Evolutionary conservation across 192 early-diverging fungal genomes (phyloP), one percentile per base, ranked within the genome.

Genomic region (Mortierella alpina): DNA sequence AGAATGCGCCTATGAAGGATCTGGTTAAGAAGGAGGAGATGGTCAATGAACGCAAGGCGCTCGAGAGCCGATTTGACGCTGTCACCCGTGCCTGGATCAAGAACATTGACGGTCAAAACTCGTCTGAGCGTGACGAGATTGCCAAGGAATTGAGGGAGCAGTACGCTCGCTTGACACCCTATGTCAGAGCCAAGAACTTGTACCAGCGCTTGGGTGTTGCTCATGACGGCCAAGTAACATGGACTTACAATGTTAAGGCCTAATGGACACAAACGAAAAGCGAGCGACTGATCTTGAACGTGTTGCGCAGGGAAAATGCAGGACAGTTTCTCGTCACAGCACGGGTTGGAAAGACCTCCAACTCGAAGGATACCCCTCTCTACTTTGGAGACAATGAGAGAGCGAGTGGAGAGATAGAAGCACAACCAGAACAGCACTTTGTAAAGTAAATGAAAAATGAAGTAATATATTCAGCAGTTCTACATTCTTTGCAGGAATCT

Each of bases 71-170:
- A 20, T 84, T 91, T 42, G 91, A 92, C 49, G 42, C 54, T 1
- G 75, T 65, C 6, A 91, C 86, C 10, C 75, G 78, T 40, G 60
- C 61, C 14, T 92, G 90, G 91, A 76, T 83, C 58, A 83, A 83
- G 20, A 77, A 73, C 48, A 81, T 82, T 44, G 76, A 84, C 9
- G 63, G 81, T 40, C 73, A 87, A 73, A 75, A 82, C 48, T 82
- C 67, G 9, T 80, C 73, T 14, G 70, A 85, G 42, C 87, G 88
- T 31, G 59, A 79, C 49, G 64, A 57, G 13, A 55, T 82, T 7
- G 87, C 86, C 8, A 70, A 79, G 45, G 59, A 73, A n/a, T 59
- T 90, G 52, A 71, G 85, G 31, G 81, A 80, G 31, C 82, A 86
- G 15, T 85, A 86, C 76, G 79, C 68, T 63, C 82, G 76, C 5